Percentiles rank a stretch among this genome's conserved stretches.
These are phyloP conservation scores for Phaeodactylum tricornutum DNA, from an alignment of 108 stramenopile species.

Conservation along the genomic window DNA sequence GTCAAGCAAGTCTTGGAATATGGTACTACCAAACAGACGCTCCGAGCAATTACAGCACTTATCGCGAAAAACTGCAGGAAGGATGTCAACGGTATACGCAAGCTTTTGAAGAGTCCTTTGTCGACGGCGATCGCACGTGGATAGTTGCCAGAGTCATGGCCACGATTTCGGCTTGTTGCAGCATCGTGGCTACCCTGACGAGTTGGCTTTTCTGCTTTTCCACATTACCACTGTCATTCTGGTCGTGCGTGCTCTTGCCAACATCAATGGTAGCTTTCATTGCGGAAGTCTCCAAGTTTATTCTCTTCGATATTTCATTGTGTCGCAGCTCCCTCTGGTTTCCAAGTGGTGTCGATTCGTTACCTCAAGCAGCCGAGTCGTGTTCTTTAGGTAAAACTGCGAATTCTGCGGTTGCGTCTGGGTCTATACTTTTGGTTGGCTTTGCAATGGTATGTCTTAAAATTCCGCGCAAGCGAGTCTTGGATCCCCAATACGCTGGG, in stretches of 20 bases:
- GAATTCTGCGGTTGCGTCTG: constrained; percentile 31
- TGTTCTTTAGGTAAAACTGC: constrained; percentile 43
- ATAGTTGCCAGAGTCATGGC: constrained; percentile 54
- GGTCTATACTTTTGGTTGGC: constrained; percentile 31
- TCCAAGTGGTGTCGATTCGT: constrained; percentile 22
- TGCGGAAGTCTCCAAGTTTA: constrained; percentile 61
- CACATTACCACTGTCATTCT: no score
- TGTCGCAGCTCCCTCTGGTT: constrained; percentile 54
- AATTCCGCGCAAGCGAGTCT: constrained; percentile 36
- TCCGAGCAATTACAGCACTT: no score
- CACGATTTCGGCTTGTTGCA: constrained; percentile 40
- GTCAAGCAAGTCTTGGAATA: constrained; percentile 3
- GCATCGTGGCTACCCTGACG: constrained; percentile 32
- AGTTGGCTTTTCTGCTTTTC: constrained; percentile 13
- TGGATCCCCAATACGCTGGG: constrained; percentile 54
- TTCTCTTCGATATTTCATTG: constrained; percentile 45
- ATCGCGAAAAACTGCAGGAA: constrained; percentile 15
- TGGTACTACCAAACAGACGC: not conserved
- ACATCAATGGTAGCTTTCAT: constrained; percentile 44
- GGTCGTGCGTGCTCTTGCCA: constrained; percentile 68
- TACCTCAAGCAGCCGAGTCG: constrained; percentile 36
- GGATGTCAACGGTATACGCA: constrained; percentile 45
- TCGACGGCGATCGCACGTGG: constrained; percentile 58
- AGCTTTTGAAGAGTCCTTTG: constrained; percentile 36
- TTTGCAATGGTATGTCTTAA: constrained; percentile 50